Conservation (phyloP, 106 monocot genomes). For the Phalaenopsis aphrodite region DNA sequence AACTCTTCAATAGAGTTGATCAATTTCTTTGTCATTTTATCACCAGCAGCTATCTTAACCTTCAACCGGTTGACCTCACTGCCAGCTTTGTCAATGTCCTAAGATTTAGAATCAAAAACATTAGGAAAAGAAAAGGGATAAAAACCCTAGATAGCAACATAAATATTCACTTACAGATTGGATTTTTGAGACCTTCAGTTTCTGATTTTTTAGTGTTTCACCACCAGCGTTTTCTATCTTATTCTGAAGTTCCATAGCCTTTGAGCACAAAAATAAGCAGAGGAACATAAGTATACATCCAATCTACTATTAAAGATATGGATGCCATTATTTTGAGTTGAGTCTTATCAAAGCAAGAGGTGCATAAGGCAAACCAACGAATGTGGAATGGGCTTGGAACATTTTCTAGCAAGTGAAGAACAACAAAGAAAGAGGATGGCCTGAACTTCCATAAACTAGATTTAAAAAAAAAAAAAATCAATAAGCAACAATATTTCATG, state of each 20-base stretch:
- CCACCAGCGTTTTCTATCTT: conserved; percentile 95
- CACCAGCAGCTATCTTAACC: conserved; percentile 59
- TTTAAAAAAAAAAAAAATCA: not conserved
- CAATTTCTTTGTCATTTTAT: conserved; percentile 62
- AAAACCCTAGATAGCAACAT: not conserved
- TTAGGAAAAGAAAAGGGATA: not conserved
- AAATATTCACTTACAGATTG: conserved; percentile 60
- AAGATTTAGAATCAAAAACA: not conserved
- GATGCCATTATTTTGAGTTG: not conserved
- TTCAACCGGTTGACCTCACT: conserved; percentile 82
- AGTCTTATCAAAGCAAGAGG: not conserved
- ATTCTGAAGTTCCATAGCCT: conserved; percentile 84
- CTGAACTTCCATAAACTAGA: not conserved
- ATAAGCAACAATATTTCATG: not conserved
- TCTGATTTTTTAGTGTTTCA: conserved; percentile 78
- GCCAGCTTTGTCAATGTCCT: conserved; percentile 91
- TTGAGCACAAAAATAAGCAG: conserved; percentile 8
- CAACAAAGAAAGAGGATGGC: not conserved
- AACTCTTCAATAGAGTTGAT: conserved; percentile 69
- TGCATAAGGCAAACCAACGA: not conserved
- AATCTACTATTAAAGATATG: not conserved
- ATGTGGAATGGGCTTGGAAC: not conserved
- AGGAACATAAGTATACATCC: not conserved
- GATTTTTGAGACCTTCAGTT: conserved; percentile 57
- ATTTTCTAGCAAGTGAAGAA: not conserved